These are phyloP conservation scores for Hirsutella thompsonii DNA, from an alignment of 2,329 filamentous ascomycete species.

Conservation along the genomic window DNA sequence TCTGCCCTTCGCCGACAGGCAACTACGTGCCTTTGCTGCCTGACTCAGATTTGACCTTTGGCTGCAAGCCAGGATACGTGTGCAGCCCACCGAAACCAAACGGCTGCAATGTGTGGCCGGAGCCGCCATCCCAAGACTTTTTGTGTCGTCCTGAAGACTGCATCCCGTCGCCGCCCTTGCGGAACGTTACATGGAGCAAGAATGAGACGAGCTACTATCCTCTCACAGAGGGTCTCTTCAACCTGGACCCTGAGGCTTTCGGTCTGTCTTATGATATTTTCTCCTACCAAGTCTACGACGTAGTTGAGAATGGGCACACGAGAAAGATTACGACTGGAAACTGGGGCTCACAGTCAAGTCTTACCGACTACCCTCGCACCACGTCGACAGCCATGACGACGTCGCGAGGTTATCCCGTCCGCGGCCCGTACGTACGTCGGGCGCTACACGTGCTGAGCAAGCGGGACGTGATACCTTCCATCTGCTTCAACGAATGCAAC, in stretches of 20 bases:
- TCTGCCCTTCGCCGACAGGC: conserved; percentile 33
- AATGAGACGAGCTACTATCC: conserved; percentile 38
- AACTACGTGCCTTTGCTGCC: conserved; percentile 16
- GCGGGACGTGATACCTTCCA: conserved; percentile 27
- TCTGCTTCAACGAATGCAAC: conserved; percentile 43
- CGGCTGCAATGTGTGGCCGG: conserved; percentile 38
- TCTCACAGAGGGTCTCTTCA: conserved; percentile 42
- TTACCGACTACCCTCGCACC: conserved; percentile 20
- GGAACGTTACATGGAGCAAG: conserved; percentile 26
- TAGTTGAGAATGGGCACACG: conserved; percentile 20
- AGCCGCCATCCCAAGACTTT: conserved; percentile 30
- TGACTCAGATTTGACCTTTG: conserved; percentile 34
- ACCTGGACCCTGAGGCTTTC: conserved; percentile 48
- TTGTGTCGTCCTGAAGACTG: conserved; percentile 33
- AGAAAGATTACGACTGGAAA: conserved; percentile 40
- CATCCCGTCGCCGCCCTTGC: conserved; percentile 24
- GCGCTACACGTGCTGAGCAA: conserved; percentile 19
- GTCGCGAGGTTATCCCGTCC: background rate
- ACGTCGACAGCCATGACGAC: background rate
- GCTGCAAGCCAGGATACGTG: conserved; percentile 38
- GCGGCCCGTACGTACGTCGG: conserved; percentile 1
- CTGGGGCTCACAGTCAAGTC: conserved; percentile 36
- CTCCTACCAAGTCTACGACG: conserved; percentile 25
- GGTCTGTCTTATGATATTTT: conserved; percentile 53
- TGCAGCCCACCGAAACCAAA: conserved; percentile 37